Evolutionary conservation across 208 protist species (phyloP).

Genomic region (Crithidia sp.): DNA sequence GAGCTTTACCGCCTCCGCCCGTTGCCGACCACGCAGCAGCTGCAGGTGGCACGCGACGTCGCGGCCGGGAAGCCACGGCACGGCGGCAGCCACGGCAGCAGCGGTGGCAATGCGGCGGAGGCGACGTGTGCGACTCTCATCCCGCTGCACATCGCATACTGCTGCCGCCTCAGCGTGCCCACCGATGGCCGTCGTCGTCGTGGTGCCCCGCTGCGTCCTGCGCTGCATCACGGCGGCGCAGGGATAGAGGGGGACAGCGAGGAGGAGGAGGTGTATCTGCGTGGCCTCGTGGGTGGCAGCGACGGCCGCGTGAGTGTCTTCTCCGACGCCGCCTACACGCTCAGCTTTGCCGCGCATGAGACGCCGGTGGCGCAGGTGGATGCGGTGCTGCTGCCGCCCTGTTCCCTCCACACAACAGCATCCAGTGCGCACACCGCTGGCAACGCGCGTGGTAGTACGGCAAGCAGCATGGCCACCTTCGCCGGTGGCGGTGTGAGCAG

Average conservation of each 20-base stretch:
- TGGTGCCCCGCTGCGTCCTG: too few relatives aligned
- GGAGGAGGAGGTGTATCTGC: constrained; percentile 44
- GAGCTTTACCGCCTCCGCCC: constrained; percentile 52
- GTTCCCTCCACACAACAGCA: constrained; percentile 1
- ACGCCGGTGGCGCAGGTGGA: constrained; percentile 54
- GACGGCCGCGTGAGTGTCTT: constrained; percentile 84
- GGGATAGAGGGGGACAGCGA: not conserved
- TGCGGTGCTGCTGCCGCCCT: constrained; percentile 44
- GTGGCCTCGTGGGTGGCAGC: constrained; percentile 71
- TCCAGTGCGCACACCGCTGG: not conserved
- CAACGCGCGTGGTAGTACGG: not conserved
- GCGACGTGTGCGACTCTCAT: constrained; percentile 64
- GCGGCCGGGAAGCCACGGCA: not conserved
- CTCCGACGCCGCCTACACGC: constrained; percentile 68
- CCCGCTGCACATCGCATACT: constrained; percentile 55
- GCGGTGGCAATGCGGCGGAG: not conserved
- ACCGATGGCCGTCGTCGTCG: not conserved
- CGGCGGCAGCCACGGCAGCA: not conserved
- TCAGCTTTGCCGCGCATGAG: constrained; percentile 78
- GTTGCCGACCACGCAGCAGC: constrained; percentile 34
- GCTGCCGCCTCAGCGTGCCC: constrained; percentile 45
- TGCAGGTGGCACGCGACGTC: constrained; percentile 11
- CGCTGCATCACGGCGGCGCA: not conserved
- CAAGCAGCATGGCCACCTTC: not conserved
- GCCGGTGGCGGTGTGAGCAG: not conserved